phyloP scores from a whole-genome alignment of 2,329 filamentous ascomycete species.

The Myriosclerotinia scirpicola region DNA sequence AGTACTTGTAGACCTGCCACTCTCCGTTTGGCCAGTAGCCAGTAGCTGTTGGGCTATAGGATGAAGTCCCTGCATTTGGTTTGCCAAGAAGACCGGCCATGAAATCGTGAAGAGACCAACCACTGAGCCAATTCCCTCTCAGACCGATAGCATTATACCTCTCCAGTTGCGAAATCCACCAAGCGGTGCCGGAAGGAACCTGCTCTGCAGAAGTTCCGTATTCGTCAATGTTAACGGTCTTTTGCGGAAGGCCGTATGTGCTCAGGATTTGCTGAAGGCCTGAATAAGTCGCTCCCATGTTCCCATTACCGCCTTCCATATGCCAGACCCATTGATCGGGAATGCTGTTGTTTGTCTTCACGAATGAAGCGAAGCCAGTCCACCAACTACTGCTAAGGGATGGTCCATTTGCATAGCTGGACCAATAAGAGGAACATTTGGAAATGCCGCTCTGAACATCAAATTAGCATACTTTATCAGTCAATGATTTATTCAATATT shows the following conservation, averaged over 20 bases:
- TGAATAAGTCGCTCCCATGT: slow-evolving; percentile 25
- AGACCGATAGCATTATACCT: slow-evolving; percentile 28
- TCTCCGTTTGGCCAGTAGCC: slow-evolving; percentile 46
- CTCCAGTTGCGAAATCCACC: slow-evolving; percentile 31
- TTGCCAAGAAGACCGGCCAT: slow-evolving; percentile 33
- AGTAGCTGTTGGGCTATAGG: slow-evolving; percentile 29
- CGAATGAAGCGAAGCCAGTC: slow-evolving; percentile 44
- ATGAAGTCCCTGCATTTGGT: slow-evolving; percentile 25
- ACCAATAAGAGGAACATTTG: slow-evolving; percentile 41
- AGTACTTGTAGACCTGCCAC: slow-evolving; percentile 51
- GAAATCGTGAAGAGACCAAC: slow-evolving; percentile 28
- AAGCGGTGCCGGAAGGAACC: slow-evolving; percentile 25
- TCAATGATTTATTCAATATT: slow-evolving; percentile 26
- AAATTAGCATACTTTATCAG: slow-evolving; percentile 24
- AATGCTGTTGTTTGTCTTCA: slow-evolving; percentile 40
- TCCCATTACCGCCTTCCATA: slow-evolving; percentile 39
- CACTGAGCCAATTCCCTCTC: slow-evolving; percentile 29
- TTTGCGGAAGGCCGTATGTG: slow-evolving; percentile 25
- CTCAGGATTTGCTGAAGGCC: slow-evolving; percentile 38
- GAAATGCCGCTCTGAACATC: slow-evolving; percentile 18
- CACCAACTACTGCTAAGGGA: slow-evolving; percentile 45
- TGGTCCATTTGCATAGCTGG: slow-evolving; percentile 42
- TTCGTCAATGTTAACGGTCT: slow-evolving; percentile 30
- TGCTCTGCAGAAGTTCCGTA: slow-evolving; percentile 28
- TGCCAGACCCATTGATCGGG: slow-evolving; percentile 50